Percentiles rank a stretch among this genome's conserved stretches.
Evolutionary conservation across 768 basidiomycete genomes (phyloP).

Genomic region (Kondoa subrosea): DNA sequence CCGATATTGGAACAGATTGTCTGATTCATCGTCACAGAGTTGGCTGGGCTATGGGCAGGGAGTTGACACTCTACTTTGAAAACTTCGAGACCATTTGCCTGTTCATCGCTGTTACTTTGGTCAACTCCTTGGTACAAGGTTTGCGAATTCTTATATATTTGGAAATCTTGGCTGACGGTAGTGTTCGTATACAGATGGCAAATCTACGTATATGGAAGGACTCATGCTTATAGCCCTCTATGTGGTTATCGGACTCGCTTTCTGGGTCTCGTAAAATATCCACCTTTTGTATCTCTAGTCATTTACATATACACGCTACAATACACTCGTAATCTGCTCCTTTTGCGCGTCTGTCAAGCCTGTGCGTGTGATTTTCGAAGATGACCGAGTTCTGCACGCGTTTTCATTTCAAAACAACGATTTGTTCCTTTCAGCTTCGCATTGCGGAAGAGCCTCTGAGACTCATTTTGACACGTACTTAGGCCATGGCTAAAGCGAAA

Average conservation of each 20-base stretch:
- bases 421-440: too few species aligned
- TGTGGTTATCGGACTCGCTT: conserved; percentile 11
- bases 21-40: too few species aligned
- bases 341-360: too few species aligned
- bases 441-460: too few species aligned
- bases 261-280: not conserved
- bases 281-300: not conserved
- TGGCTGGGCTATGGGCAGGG: conserved; percentile 50
- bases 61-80: conserved; percentile 50
- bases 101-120: conserved; percentile 73
- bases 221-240: conserved; percentile 34
- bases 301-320: not conserved
- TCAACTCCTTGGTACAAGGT: conserved; percentile 52
- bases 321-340: too few species aligned
- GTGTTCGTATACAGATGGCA: conserved; percentile 42
- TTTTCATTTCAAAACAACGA: too few species aligned
- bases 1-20: too few species aligned
- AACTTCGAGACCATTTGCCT: conserved; percentile 77
- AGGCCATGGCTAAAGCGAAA: not conserved
- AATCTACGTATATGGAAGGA: conserved; percentile 85
- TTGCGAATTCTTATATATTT: not conserved
- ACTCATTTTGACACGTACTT: not conserved
- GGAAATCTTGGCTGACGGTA: not conserved
- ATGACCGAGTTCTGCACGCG: too few species aligned
- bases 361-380: too few species aligned